Base-by-base conservation (phyloP, 2,329 filamentous ascomycete species). In the Fusarium sp. region DNA sequence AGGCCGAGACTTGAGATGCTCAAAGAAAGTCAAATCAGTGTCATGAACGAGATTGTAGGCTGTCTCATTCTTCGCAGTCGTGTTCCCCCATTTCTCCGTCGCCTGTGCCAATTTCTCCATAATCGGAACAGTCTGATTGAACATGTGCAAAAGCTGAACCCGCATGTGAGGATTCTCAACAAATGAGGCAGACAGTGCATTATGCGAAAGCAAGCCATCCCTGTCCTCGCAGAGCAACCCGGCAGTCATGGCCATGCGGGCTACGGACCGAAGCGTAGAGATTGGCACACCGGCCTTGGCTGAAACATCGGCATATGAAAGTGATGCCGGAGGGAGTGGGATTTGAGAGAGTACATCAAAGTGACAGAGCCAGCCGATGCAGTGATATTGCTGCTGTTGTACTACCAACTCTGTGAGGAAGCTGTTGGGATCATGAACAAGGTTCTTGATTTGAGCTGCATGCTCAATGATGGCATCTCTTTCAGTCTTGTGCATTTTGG, bases 161-260 rank as follows among this genome's bases (percentile, higher is more conserved):
- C 71, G 67, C 62, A 82, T 67, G 24, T 76, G 62, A 0, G 64
- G 40, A 40, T 82, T 69, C 0, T 64, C 69, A 1, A 72, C 69
- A 3, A 86, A 74, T 1, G 79, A 66, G 1, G 75, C 75, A 5
- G 84, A 86, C 1, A 79, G 66, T 0, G 75, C 64, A 8, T 70
- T 81, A 57, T 85, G 84, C 1, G 78, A 78, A 2, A 85, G 60
- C 5, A 64, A n/a, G 14, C 67, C 69, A 9, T 79, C 67, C 9
- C 64, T 64, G 0, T 77, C 78, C 61, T 85, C 84, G 18, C 62
- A 50, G 24, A 86, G 78, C 6, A 86, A 64, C 0, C 74, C 71
- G 40, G 72, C 76, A 1, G 80, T 82, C 74, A 85, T 84, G 2
- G 82, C 82, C 79, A 84, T 84, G 3, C 84, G 81, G 5, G 78